A percentile compares a stretch with the other conserved stretches of the same genome.
These are phyloP conservation scores for Adansonia gregorii DNA, from an alignment of 441 rosid species.

Conservation along the genomic window DNA sequence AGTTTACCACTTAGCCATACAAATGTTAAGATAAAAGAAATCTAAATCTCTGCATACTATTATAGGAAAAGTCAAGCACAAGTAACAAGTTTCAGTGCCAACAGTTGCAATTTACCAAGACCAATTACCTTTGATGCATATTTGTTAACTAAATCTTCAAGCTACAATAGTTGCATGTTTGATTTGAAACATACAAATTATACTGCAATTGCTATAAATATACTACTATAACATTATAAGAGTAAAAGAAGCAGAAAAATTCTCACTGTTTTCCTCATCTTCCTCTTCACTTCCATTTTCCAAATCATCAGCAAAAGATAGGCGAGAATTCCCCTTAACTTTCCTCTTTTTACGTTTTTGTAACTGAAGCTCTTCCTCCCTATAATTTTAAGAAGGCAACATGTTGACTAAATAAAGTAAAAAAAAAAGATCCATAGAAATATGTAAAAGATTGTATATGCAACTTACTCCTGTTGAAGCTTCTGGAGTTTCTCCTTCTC, in stretches of 20 bases:
- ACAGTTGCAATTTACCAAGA: background rate
- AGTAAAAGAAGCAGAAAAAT: background rate
- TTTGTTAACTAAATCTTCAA: background rate
- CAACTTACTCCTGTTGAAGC: conserved; percentile 82
- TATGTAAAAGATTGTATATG: background rate
- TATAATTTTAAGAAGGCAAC: conserved; percentile 28
- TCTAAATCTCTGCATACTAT: background rate
- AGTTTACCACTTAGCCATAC: background rate
- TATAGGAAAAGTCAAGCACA: background rate
- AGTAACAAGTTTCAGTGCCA: background rate
- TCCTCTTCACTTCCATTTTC: conserved; percentile 83
- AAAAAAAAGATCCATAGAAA: background rate
- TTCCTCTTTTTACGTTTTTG: conserved; percentile 91
- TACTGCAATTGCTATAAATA: conserved; percentile 18
- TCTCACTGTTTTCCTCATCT: conserved; percentile 59
- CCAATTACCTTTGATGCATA: background rate
- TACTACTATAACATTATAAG: background rate
- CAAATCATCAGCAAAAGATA: conserved; percentile 86
- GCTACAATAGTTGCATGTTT: background rate
- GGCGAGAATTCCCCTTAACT: conserved; percentile 69
- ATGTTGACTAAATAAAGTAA: background rate
- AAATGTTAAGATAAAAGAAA: background rate
- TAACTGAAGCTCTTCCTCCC: conserved; percentile 89
- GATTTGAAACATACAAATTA: background rate
- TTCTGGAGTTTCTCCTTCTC: conserved; percentile 94